A percentile compares a stretch with the other conserved stretches of the same genome.
Evolutionary conservation across 2,329 filamentous ascomycete species (phyloP).

Genomic region (Fusarium bactridioides): DNA sequence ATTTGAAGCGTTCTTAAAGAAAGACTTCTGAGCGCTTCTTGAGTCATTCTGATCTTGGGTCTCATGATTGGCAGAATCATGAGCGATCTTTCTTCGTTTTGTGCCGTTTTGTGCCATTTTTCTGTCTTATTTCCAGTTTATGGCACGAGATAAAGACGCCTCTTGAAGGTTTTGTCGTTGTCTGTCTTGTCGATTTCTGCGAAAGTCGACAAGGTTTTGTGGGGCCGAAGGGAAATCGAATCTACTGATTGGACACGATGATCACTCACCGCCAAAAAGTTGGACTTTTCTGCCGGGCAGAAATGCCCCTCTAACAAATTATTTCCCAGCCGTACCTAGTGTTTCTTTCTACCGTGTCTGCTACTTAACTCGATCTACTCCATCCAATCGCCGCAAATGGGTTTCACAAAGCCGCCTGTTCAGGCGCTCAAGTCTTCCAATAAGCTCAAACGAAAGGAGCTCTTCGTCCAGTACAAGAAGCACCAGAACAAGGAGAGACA

Average conservation of each 20-base stretch:
- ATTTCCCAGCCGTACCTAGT: slow-evolving; percentile 7
- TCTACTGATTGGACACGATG: neutral
- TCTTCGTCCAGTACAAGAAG: slow-evolving; percentile 84
- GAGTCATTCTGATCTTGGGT: slow-evolving; percentile 44
- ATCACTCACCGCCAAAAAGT: slow-evolving; percentile 49
- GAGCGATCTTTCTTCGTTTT: slow-evolving; percentile 67
- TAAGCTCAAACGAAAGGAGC: slow-evolving; percentile 79
- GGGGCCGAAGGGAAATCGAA: neutral
- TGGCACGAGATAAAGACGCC: slow-evolving; percentile 9
- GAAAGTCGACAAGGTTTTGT: slow-evolving; percentile 5
- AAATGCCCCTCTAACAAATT: slow-evolving; percentile 31
- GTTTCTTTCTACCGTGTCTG: slow-evolving; percentile 4
- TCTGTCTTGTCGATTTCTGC: slow-evolving; percentile 27
- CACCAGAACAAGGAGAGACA: slow-evolving; percentile 76
- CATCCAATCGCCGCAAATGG: slow-evolving; percentile 39
- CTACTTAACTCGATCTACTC: neutral
- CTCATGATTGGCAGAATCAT: slow-evolving; percentile 58
- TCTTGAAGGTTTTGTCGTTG: slow-evolving; percentile 30
- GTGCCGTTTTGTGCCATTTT: slow-evolving; percentile 58
- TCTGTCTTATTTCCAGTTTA: slow-evolving; percentile 7
- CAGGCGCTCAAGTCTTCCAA: slow-evolving; percentile 66
- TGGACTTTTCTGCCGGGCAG: slow-evolving; percentile 36
- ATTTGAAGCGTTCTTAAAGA: slow-evolving; percentile 77
- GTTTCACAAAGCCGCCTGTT: slow-evolving; percentile 46
- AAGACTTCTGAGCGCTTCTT: slow-evolving; percentile 64